Conservation (phyloP, 2,329 filamentous ascomycete species). For the Atkinsonella hypoxylon region DNA sequence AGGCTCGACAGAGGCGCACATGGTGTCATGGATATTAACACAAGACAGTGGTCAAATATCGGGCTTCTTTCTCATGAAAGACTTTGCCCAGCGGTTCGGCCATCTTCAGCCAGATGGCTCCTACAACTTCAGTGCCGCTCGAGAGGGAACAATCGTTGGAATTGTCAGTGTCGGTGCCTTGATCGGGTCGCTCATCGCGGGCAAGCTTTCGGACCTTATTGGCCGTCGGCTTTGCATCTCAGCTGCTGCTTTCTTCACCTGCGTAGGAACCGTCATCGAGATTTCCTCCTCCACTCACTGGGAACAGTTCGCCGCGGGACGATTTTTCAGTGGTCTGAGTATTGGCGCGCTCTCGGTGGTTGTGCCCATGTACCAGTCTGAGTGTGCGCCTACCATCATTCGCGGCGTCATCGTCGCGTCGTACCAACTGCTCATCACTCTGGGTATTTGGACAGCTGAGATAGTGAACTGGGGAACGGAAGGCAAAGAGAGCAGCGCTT, state of each 20-base stretch:
- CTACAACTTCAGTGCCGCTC: conserved; percentile 41
- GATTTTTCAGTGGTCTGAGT: conserved; percentile 53
- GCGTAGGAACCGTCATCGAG: conserved; percentile 51
- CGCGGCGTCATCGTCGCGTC: conserved; percentile 50
- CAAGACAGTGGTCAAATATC: conserved; percentile 41
- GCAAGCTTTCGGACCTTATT: conserved; percentile 48
- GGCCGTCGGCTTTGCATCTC: conserved; percentile 52
- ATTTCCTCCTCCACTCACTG: conserved; percentile 43
- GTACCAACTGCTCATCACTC: conserved; percentile 59
- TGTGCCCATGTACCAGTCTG: conserved; percentile 58
- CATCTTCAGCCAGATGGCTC: conserved; percentile 23
- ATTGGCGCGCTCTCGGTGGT: conserved; percentile 53
- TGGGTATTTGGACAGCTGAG: conserved; percentile 50
- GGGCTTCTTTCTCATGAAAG: conserved; percentile 48
- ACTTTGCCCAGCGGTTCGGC: conserved; percentile 45
- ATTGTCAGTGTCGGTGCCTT: conserved; percentile 50
- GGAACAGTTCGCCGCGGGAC: conserved; percentile 54
- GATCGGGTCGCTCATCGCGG: conserved; percentile 44
- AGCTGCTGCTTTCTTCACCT: conserved; percentile 49
- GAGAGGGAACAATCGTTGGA: conserved; percentile 50
- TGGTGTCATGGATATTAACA: neutral
- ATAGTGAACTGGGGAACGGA: conserved; percentile 52
- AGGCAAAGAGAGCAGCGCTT: conserved; percentile 28
- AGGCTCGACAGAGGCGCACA: too few species aligned
- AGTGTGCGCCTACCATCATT: conserved; percentile 52